Evolutionary conservation across 768 basidiomycete species (phyloP), one percentile per base, ranked within the genome.

Genomic region (Royoungia palumana): DNA sequence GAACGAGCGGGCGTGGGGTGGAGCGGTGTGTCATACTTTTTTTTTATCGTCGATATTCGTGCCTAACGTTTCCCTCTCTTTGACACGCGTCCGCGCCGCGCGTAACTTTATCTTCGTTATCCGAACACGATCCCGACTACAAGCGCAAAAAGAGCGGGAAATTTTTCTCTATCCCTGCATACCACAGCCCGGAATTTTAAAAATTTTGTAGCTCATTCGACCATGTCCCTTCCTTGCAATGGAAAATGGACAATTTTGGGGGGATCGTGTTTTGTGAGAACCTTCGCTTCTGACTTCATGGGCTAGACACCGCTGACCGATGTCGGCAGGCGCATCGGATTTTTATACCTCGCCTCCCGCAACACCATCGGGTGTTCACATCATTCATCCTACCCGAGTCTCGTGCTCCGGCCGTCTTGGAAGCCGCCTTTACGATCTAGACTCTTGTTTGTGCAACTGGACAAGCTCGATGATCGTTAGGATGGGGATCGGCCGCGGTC

Each of bases 111-210:
- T 32, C 32, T 32, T 32, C 14, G 32, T 16, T 52, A 53, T 28
- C 60, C 60, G 56, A 60, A 51, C 55, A 24, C 44, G 55, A 46
- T 9, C 47, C 35, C 37, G 34, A 19, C 10, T n/a, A 11, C 32
- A 16, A 32, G 7, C 6, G 32, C 32, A 14, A 32, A 32, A 32
- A 32, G 6, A 32, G 32, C 32, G 14, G 32, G 32, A 13, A 3
- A 27, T 27, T 8, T 27, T 10, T 27, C 25, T 27, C 25, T 27
- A 7, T 2, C 30, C 30, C 30, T 16, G 32, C 32, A 32, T 32
- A 32, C 7, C 24, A 5, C 32, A 32, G 32, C 32, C 32, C 14
- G 32, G 32, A 32, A 32, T 4, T 32, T 32, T 53, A 44, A 35
- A 16, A 32, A 32, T 1, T 32, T 32, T 16, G 4, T 16, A 5